phyloP scores from a whole-genome alignment of 1,284 basidiomycete genomes.

The Boletus subluridellus region DNA sequence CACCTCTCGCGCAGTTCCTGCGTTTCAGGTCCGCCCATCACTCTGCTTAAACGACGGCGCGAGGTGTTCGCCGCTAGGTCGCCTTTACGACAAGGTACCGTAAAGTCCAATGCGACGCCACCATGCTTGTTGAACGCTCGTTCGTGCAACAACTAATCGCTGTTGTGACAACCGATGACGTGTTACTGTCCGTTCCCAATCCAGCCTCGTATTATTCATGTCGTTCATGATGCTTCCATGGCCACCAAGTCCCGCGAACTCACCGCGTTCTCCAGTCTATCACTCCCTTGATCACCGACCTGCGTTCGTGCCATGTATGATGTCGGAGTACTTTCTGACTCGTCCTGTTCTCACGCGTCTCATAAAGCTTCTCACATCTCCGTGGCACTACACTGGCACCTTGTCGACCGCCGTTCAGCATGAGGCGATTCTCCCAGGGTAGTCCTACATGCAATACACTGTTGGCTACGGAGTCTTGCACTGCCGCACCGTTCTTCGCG shows the following conservation, averaged over 20 bases:
- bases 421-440: background rate
- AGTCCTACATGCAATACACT: background rate
- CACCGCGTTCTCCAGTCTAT: constrained; percentile 5
- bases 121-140: background rate
- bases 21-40: background rate
- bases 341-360: constrained; percentile 2
- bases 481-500: background rate
- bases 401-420: background rate
- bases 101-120: background rate
- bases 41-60: background rate
- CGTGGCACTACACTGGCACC: constrained; percentile 5
- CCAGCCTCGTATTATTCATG: background rate
- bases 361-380: constrained; percentile 2
- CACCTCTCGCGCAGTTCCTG: too few relatives aligned
- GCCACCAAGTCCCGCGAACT: constrained; percentile 10
- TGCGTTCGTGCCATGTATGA: background rate
- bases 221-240: background rate
- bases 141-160: background rate
- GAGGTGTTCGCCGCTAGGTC: background rate
- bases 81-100: background rate
- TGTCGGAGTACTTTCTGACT: background rate
- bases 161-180: background rate
- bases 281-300: background rate
- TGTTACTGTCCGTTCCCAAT: background rate
- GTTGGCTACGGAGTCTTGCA: background rate